Base-by-base conservation (phyloP, 805 yeast species). In the Saitoella complicata region DNA sequence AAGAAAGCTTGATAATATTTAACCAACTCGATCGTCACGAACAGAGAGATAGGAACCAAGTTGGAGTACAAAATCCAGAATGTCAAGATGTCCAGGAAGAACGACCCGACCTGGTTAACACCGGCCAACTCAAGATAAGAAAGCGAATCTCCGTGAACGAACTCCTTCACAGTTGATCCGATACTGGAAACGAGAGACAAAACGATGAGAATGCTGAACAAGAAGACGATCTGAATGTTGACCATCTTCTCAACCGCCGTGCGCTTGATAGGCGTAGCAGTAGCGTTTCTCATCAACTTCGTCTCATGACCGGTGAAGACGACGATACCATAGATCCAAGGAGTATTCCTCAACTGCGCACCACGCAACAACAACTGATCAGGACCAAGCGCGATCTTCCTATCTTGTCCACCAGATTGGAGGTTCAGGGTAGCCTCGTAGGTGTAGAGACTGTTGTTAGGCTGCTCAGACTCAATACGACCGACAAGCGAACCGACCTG, bases 271-370 rank as follows among this genome's bases (percentile, higher is more conserved):
- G 99, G 99, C 1, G 99, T 79, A 1, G 98, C 96, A 1, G 97
- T 87, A 12, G 99, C 98, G 65, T 91, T 91, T 59, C 98, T 76
- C 97, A 91, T 88, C 52, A 91, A 69, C 57, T 91, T 91, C 0
- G 99, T 91, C 64, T 91, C 98, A 60, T 93, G 99, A 13, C 99
- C 99, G 0, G 99, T 91, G 60, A 88, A 91, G 1, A 91, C 75
- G 1, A 84, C 96, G 43, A 85, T 70, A 21, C 98, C 99, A 54
- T 83, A 83, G 38, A 91, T 76, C 96, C 95, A 91, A 38, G 78
- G 82, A 0, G 99, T 93, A 58, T 91, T 91, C 62, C 96, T 72
- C 50, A 91, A 68, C 3, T 91, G 85, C 5, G 99, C 98, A 49
- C 99, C 99, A 65, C 99, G 75, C 46, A 91, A 68, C 37, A 93